Conservation (phyloP, 2,329 filamentous ascomycete species). For the Talaromyces atroroseus region DNA sequence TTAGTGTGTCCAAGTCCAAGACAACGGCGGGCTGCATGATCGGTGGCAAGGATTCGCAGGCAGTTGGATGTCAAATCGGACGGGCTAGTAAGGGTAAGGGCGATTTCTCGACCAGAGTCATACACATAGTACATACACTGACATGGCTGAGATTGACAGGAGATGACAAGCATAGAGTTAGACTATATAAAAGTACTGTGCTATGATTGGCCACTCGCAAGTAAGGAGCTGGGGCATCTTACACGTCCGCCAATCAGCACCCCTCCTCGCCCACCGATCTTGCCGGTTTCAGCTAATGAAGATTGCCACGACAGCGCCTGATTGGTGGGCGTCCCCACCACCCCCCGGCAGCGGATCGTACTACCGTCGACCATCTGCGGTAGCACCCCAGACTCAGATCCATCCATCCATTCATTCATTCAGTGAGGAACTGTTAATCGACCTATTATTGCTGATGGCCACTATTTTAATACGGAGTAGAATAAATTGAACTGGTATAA, state of each 20-base stretch:
- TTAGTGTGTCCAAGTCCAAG: too few species aligned
- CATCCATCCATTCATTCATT: background rate
- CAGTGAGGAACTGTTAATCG: too few species aligned
- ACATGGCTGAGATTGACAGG: too few species aligned
- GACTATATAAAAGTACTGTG: background rate
- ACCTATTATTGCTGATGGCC: too few species aligned
- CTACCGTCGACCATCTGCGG: background rate
- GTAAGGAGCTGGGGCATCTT: background rate
- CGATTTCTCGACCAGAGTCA: background rate
- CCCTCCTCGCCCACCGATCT: background rate
- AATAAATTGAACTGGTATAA: too few species aligned
- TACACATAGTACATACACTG: too few species aligned
- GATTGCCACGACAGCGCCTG: background rate
- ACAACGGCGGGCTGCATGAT: too few species aligned
- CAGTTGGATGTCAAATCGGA: background rate
- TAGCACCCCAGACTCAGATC: constrained; percentile 7
- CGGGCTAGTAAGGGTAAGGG: too few species aligned
- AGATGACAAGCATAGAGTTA: background rate
- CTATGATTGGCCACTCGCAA: background rate
- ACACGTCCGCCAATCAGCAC: background rate
- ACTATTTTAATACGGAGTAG: too few species aligned
- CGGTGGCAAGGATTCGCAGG: too few species aligned
- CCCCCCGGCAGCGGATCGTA: too few species aligned
- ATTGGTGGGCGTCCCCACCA: background rate
- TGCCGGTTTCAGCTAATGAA: background rate